Evolutionary conservation across 2,329 filamentous ascomycete species (phyloP).

Genomic region (Leptographium radiaticola): DNA sequence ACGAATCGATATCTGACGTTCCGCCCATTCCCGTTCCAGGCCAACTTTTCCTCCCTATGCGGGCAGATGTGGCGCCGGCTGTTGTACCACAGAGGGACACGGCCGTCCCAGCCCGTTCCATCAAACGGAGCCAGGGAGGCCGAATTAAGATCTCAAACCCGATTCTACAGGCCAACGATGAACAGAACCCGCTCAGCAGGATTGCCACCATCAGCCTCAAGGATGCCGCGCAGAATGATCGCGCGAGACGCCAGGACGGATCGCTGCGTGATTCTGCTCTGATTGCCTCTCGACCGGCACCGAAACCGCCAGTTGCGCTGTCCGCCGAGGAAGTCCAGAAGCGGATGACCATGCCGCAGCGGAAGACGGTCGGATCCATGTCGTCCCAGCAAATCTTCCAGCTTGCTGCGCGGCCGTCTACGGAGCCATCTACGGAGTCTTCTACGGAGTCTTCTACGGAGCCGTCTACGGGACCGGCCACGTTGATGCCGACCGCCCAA

Average conservation of each 20-base stretch:
- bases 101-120: neutral
- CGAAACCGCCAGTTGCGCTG: slow-evolving; percentile 19
- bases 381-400: slow-evolving; percentile 2
- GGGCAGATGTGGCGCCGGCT: neutral
- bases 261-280: slow-evolving; percentile 18
- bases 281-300: slow-evolving; percentile 22
- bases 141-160: slow-evolving; percentile 38
- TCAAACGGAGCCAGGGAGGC: too few relatives aligned
- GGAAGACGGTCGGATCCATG: slow-evolving; percentile 23
- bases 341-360: slow-evolving; percentile 22
- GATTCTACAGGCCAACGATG: slow-evolving; percentile 25
- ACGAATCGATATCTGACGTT: neutral
- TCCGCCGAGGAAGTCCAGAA: slow-evolving; percentile 20
- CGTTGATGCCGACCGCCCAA: slow-evolving; percentile 20
- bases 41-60: neutral
- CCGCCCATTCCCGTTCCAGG: neutral
- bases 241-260: slow-evolving; percentile 25
- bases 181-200: slow-evolving; percentile 27
- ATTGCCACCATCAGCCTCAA: slow-evolving; percentile 37
- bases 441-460: slow-evolving; percentile 3
- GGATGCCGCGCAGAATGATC: slow-evolving; percentile 33
- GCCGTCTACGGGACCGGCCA: slow-evolving; percentile 9
- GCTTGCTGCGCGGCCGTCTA: slow-evolving; percentile 8
- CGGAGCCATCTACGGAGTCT: slow-evolving; percentile 9
- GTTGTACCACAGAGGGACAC: neutral